Evolutionary conservation across 495 filamentous ascomycete species (phyloP), one percentile per base, ranked within the genome.

Genomic region (Xylaria longipes): DNA sequence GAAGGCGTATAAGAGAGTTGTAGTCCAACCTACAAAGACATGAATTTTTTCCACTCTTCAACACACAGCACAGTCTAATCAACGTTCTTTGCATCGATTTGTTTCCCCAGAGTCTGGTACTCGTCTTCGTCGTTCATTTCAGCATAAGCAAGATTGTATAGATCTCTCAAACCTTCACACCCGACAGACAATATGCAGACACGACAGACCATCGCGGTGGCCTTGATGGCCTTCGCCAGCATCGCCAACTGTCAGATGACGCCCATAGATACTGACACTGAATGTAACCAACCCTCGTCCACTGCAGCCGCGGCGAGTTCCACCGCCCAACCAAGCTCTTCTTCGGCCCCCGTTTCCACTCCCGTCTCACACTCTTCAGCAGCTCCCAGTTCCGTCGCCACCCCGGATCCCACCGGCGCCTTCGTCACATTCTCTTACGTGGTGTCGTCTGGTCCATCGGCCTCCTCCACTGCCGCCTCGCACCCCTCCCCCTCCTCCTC

Each of bases 201-300:
- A 57, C 75, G 84, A 72, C 76, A 82, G 67, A 78, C 82, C 62
- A 65, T 64, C 9, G 68, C 65, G 27, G 64, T 73, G 20, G 33
- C 64, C 52, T 43, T 70, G 70, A 71, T 68, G 31, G 73, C 85
- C 35, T 71, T 92, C 64, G 85, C 86, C 52, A 79, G 86, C 62
- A 78, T 90, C 20, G 77, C 85, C 72, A 80, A 82, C 12, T 89
- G 88, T 12, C 95, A 98, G 78, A 90, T 97, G 85, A 82, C 52
- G 27, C 27, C 27, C 5, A 12, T 31, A 14, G 52, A 8, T 8
- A n/a, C 31, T 56, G 52, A 56, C 5, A 17, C 12, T 7, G 52
- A 56, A 56, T 56, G 52, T 50, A 46, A 6, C 6, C 15, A 46
- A 0, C 5, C 43, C 48, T 31, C 62, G 22, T 35, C 60, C 29